Evolutionary conservation across 2,329 filamentous ascomycete species (phyloP).

Genomic region (Fusarium nisikadoi): DNA sequence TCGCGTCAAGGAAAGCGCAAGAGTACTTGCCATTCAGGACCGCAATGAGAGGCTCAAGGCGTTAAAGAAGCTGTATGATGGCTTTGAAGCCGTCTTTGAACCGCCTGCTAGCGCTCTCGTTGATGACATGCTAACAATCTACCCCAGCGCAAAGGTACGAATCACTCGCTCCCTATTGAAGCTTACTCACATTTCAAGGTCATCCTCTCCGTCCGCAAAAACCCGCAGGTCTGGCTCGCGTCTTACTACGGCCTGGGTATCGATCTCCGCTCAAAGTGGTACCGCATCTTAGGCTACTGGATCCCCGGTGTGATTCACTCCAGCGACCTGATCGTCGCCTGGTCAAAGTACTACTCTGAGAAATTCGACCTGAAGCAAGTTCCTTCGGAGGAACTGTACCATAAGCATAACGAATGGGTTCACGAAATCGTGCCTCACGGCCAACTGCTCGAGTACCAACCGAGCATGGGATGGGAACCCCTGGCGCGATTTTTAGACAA

Average conservation of each 20-base stretch:
- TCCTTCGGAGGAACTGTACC: constrained; percentile 24
- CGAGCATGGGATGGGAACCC: constrained; percentile 35
- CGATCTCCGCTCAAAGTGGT: constrained; percentile 28
- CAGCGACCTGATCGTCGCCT: constrained; percentile 30
- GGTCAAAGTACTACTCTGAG: constrained; percentile 26
- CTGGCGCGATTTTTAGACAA: constrained; percentile 16
- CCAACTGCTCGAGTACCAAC: constrained; percentile 32
- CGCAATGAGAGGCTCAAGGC: constrained; percentile 31
- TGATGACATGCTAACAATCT: constrained; percentile 31
- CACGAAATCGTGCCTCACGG: constrained; percentile 21
- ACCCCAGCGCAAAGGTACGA: constrained; percentile 27
- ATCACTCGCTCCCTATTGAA: fast-evolving
- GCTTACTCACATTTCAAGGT: constrained; percentile 6
- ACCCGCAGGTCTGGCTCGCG: constrained; percentile 32
- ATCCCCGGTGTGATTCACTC: constrained; percentile 34
- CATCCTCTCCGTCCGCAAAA: constrained; percentile 32
- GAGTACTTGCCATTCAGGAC: constrained; percentile 22
- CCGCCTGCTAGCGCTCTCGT: constrained; percentile 32
- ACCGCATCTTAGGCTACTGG: constrained; percentile 31
- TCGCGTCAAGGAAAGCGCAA: constrained; percentile 31
- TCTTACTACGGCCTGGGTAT: constrained; percentile 35
- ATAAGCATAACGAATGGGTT: constrained; percentile 33
- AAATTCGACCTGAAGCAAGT: constrained; percentile 20
- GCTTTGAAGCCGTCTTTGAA: constrained; percentile 35
- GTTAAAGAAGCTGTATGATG: constrained; percentile 26